Evolutionary conservation across 768 basidiomycete genomes (phyloP).

Genomic region (Collybia nuda): DNA sequence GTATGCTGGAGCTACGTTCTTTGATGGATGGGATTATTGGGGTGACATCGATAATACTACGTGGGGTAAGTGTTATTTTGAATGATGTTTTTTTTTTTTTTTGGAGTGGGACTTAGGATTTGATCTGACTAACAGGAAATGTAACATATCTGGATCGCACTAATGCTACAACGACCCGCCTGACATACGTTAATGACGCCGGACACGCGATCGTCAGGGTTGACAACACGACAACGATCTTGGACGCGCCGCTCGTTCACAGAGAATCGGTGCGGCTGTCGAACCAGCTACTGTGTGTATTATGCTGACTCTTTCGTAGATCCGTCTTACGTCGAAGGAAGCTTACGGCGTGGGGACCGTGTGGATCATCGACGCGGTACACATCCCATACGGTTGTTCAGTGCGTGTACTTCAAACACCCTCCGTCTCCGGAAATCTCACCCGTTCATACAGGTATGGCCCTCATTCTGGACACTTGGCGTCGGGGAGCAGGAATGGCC

Average conservation of each 20-base stretch:
- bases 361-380: constrained; percentile 41
- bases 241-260: constrained; percentile 36
- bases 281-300: background rate
- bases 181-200: constrained; percentile 56
- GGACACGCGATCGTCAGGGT: constrained; percentile 71
- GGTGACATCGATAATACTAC: constrained; percentile 46
- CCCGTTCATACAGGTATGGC: constrained; percentile 37
- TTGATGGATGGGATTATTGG: constrained; percentile 51
- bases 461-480: constrained; percentile 46
- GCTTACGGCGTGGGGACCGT: constrained; percentile 39
- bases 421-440: no score
- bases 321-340: constrained; percentile 43
- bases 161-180: constrained; percentile 30
- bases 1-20: constrained; percentile 47
- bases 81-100: no score
- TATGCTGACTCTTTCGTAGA: constrained; percentile 16
- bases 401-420: constrained; percentile 25
- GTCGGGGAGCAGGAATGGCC: constrained; percentile 34
- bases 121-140: constrained; percentile 26
- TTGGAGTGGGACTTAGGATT: background rate
- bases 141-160: constrained; percentile 48
- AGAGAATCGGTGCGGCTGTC: constrained; percentile 52
- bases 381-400: constrained; percentile 58
- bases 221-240: constrained; percentile 61
- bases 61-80: constrained; percentile 19